phyloP scores from a whole-genome alignment of 352 stramenopile species.

The Phytophthora aleatoria region DNA sequence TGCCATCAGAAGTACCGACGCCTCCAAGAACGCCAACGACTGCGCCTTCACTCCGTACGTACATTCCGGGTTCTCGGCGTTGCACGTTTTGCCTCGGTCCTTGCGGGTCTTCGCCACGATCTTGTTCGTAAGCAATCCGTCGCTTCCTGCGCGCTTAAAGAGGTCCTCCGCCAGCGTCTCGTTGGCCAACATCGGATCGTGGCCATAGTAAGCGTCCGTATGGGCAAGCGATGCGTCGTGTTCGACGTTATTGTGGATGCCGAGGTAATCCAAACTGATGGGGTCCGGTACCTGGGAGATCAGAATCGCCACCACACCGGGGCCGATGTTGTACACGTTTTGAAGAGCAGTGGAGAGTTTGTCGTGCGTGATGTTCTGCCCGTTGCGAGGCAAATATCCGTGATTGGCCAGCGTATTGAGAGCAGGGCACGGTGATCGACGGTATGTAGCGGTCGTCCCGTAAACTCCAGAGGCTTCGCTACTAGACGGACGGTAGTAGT shows the following conservation, averaged over 20 bases:
- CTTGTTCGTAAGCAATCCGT: constrained; percentile 29
- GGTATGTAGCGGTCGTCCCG: constrained; percentile 30
- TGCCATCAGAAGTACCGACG: constrained; percentile 29
- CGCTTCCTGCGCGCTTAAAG: constrained; percentile 24
- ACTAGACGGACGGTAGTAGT: constrained; percentile 34
- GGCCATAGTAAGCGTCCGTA: constrained; percentile 36
- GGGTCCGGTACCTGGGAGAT: constrained; percentile 27
- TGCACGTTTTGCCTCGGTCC: constrained; percentile 32
- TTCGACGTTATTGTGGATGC: constrained; percentile 48
- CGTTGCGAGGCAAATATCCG: constrained; percentile 46
- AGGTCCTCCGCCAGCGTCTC: constrained; percentile 33
- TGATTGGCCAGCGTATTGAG: constrained; percentile 62
- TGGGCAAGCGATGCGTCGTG: constrained; percentile 58
- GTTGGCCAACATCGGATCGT: constrained; percentile 38
- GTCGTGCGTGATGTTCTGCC: constrained; percentile 39
- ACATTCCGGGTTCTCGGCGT: constrained; percentile 35
- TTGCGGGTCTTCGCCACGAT: constrained; percentile 31
- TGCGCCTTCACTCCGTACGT: constrained; percentile 27
- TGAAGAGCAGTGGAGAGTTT: constrained; percentile 29
- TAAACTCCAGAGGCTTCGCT: constrained; percentile 29
- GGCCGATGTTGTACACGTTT: constrained; percentile 43
- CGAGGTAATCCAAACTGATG: constrained; percentile 46
- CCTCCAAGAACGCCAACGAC: constrained; percentile 30
- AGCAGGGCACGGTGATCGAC: constrained; percentile 46
- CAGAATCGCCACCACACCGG: constrained; percentile 25